Evolutionary conservation across 176 grass and related monocot species (phyloP).

Genomic region (Carex pumila): DNA sequence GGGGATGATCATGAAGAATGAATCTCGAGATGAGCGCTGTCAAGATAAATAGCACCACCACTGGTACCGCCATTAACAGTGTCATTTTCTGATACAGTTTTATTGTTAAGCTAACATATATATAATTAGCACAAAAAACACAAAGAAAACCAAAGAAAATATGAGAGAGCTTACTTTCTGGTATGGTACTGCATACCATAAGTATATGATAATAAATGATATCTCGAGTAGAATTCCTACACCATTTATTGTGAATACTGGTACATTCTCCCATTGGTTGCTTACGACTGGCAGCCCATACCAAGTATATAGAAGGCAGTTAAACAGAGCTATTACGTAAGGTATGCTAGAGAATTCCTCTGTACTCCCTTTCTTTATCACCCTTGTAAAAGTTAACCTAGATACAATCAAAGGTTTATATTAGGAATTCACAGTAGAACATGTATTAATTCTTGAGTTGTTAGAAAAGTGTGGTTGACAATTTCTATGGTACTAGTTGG

Average conservation of each 20-base stretch:
- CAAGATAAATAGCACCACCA: conserved; percentile 28
- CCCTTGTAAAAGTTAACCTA: conserved; percentile 66
- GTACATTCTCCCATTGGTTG: conserved; percentile 55
- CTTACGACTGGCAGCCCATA: conserved; percentile 64
- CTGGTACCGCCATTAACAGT: conserved; percentile 30
- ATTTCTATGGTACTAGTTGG: not conserved
- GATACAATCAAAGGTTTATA: not conserved
- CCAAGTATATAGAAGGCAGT: conserved; percentile 53
- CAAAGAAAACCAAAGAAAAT: not conserved
- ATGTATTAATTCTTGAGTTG: not conserved
- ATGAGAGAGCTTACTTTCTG: conserved; percentile 37
- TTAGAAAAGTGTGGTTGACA: not conserved
- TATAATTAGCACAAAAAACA: not conserved
- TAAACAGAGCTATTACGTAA: conserved; percentile 44
- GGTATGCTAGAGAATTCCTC: conserved; percentile 71
- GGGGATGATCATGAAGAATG: conserved; percentile 19
- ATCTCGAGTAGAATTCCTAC: conserved; percentile 42
- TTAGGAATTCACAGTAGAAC: not conserved
- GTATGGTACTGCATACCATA: conserved; percentile 49
- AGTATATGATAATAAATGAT: conserved; percentile 57
- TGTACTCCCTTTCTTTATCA: conserved; percentile 55
- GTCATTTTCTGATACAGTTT: conserved; percentile 39
- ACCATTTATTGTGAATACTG: conserved; percentile 32
- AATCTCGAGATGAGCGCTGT: conserved; percentile 33
- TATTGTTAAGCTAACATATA: not conserved